Percentiles rank a stretch among this genome's conserved stretches.
Conservation (phyloP, 371 early-diverging fungal genomes). For the Rhizomucor pusillus region DNA sequence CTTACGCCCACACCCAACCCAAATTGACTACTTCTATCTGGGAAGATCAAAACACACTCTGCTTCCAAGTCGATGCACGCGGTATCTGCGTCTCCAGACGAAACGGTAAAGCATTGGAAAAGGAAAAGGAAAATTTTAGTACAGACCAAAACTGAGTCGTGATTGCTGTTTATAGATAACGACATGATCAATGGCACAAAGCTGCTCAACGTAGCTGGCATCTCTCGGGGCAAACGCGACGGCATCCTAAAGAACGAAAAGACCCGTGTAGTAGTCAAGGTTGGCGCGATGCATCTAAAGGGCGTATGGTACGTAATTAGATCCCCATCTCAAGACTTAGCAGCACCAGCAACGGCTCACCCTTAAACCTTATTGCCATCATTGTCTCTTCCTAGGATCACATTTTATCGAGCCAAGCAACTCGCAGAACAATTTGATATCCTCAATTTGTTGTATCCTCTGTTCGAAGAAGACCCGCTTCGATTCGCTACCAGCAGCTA, state of each 20-base stretch:
- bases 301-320: slow-evolving; percentile 75
- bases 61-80: slow-evolving; percentile 75
- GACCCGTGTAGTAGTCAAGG: slow-evolving; percentile 78
- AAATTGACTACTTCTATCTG: slow-evolving; percentile 72
- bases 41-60: slow-evolving; percentile 79
- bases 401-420: slow-evolving; percentile 61
- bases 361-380: slow-evolving; percentile 41
- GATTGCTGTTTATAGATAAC: slow-evolving; percentile 46
- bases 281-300: slow-evolving; percentile 83
- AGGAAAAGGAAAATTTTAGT: slow-evolving; percentile 2
- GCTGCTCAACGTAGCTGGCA: slow-evolving; percentile 77
- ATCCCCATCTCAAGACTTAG: no score
- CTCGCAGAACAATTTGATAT: slow-evolving; percentile 65
- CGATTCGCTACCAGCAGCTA: neutral
- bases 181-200: slow-evolving; percentile 86
- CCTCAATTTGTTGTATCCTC: slow-evolving; percentile 60
- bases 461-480: slow-evolving; percentile 62
- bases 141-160: neutral
- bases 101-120: slow-evolving; percentile 44
- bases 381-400: slow-evolving; percentile 47
- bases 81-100: slow-evolving; percentile 80
- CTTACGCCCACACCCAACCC: slow-evolving; percentile 41
- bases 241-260: slow-evolving; percentile 86
- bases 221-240: slow-evolving; percentile 85
- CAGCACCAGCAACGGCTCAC: neutral